Conservation (phyloP, 768 basidiomycete genomes). For the Infundibulicybe gibba region DNA sequence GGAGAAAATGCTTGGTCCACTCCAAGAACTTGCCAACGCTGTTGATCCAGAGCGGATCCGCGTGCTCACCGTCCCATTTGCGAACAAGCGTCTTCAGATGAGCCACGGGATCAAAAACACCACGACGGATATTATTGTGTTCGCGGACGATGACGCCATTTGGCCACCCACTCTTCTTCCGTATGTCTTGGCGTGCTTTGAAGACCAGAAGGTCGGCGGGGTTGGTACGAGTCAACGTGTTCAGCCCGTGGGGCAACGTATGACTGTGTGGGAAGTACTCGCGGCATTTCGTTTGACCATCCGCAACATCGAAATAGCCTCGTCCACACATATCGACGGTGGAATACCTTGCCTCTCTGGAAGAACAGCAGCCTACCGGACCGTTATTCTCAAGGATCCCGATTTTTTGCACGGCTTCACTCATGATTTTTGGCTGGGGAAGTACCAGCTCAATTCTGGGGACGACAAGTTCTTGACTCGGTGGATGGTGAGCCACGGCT, state of each 20-base stretch:
- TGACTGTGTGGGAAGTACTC: constrained; percentile 96
- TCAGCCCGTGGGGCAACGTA: constrained; percentile 66
- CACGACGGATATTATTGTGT: constrained; percentile 90
- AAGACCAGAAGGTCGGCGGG: constrained; percentile 91
- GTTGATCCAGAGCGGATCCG: constrained; percentile 84
- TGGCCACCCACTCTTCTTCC: constrained; percentile 93
- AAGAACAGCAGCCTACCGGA: constrained; percentile 90
- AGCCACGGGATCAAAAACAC: constrained; percentile 88
- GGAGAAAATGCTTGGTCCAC: constrained; percentile 85
- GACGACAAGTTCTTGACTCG: constrained; percentile 94
- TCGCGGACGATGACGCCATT: constrained; percentile 94
- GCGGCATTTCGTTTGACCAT: constrained; percentile 92
- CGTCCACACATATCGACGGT: constrained; percentile 90
- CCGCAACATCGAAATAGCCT: constrained; percentile 89
- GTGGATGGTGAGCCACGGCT: constrained; percentile 96
- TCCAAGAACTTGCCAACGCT: constrained; percentile 84
- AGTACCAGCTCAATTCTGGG: constrained; percentile 92
- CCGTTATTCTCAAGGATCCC: constrained; percentile 92
- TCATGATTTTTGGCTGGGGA: constrained; percentile 90
- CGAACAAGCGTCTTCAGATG: constrained; percentile 95
- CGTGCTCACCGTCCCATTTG: constrained; percentile 87
- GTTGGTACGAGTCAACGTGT: constrained; percentile 92
- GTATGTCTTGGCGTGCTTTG: constrained; percentile 86
- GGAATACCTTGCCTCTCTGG: constrained; percentile 91
- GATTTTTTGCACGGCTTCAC: constrained; percentile 92